These are phyloP conservation scores for Lactarius indigo DNA, from an alignment of 768 basidiomycete species.

Conservation along the genomic window DNA sequence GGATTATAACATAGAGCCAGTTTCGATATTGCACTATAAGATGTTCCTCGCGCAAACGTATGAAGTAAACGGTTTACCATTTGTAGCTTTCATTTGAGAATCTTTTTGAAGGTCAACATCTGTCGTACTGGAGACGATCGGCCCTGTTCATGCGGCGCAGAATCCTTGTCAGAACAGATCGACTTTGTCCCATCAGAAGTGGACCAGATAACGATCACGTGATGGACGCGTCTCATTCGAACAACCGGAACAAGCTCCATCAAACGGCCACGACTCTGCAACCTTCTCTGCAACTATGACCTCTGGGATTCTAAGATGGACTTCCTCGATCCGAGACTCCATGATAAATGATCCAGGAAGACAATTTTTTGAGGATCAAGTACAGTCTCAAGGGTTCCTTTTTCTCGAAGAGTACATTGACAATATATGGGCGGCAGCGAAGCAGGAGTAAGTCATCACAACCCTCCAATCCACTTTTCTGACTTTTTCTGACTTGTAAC, in stretches of 20 bases:
- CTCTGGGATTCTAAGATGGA: conserved; percentile 65
- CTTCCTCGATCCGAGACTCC: conserved; percentile 56
- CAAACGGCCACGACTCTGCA: not conserved
- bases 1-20: conserved; percentile 1
- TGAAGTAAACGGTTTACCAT: not conserved
- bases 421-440: conserved; percentile 60
- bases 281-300: conserved; percentile 3
- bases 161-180: not conserved
- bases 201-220: conserved; percentile 20
- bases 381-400: conserved; percentile 70
- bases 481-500: conserved; percentile 9
- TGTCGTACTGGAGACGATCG: not conserved
- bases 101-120: not conserved
- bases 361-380: conserved; percentile 65
- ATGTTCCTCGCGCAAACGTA: not conserved
- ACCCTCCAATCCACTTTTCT: not conserved
- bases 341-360: conserved; percentile 74
- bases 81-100: not conserved
- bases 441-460: conserved; percentile 50
- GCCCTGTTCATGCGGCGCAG: not conserved
- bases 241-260: not conserved
- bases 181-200: too few relatives aligned
- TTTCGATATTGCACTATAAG: conserved; percentile 2
- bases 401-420: conserved; percentile 79
- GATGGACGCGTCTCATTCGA: conserved; percentile 9